Evolutionary conservation across 805 yeast species (phyloP).

Genomic region (Kluyveromyces siamensis): DNA sequence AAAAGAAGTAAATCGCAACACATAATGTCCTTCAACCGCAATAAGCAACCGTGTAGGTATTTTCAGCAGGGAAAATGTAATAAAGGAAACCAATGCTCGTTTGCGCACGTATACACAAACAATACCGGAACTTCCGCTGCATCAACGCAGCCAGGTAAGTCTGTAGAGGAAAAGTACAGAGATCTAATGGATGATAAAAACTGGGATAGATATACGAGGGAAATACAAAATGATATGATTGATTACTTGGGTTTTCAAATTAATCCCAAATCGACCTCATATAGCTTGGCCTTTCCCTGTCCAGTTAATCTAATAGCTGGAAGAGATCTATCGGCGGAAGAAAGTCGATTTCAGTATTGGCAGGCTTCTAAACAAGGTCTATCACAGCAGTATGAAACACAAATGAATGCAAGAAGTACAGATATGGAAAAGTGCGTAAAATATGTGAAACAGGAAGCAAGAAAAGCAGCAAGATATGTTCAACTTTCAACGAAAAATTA

Average conservation of each 20-base stretch:
- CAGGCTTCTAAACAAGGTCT: slow-evolving; percentile 33
- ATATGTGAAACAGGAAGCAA: slow-evolving; percentile 32
- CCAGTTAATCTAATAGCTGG: slow-evolving; percentile 39
- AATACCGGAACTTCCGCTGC: slow-evolving; percentile 3
- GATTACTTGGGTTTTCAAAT: slow-evolving; percentile 16
- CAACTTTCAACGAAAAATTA: slow-evolving; percentile 36
- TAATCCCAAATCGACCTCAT: slow-evolving; percentile 35
- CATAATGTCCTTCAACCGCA: slow-evolving; percentile 4
- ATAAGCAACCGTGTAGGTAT: slow-evolving; percentile 34
- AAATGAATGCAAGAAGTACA: slow-evolving; percentile 33
- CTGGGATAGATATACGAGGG: slow-evolving; percentile 20
- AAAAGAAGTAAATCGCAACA: neutral
- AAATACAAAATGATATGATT: slow-evolving; percentile 20
- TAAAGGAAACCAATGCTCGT: slow-evolving; percentile 36
- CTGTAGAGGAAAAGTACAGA: slow-evolving; percentile 12
- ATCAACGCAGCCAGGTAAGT: slow-evolving; percentile 5
- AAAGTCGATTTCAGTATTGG: slow-evolving; percentile 38
- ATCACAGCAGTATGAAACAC: slow-evolving; percentile 32
- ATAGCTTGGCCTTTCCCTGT: slow-evolving; percentile 42
- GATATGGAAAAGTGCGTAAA: slow-evolving; percentile 40
- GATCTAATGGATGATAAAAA: slow-evolving; percentile 18
- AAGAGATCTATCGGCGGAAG: slow-evolving; percentile 48
- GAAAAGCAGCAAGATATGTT: slow-evolving; percentile 48
- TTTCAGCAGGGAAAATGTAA: slow-evolving; percentile 36
- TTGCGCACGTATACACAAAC: slow-evolving; percentile 32